Evolutionary conservation across 192 early-diverging fungal genomes (phyloP), one percentile per base, ranked within the genome.

Genomic region (Dimargaris xerosporica): DNA sequence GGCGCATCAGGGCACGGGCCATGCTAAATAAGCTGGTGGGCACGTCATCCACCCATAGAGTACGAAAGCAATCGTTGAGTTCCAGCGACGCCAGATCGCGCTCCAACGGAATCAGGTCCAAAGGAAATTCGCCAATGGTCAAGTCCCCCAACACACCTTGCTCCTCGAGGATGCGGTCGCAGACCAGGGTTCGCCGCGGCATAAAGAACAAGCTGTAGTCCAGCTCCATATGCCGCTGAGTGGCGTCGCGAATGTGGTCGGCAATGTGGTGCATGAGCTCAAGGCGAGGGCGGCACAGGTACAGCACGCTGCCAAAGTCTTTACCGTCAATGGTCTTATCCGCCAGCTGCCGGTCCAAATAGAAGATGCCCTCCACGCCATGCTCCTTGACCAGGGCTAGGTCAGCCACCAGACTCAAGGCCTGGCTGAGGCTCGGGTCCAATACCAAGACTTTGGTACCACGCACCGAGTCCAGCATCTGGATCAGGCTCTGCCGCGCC

Each of bases 81-180:
- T 97, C 96, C 65, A 99, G 76, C 42, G 91, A 91, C 15, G 94
- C 73, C 31, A 97, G 61, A 68, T 99, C 93, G 53, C 84, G 81
- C 64, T 95, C 96, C 64, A 96, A 79, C 0, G 91, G 90, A 12
- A 99, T 81, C 61, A 91, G 71, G 62, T 99, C 93, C 74, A 98
- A 71, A 46, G 87, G 82, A 72, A 84, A 94, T 68, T 96, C 90
- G 10, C 88, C 86, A 62, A 97, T 72, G 2, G 79, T 79, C 13
- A 96, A 70, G 54, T 91, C 90, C 23, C 91, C 93, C 72, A 85
- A 82, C 0, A 98, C 90, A 25, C 90, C 91, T 26, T 87, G 86
- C 60, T 96, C 93, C 71, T 94, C 96, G 62, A 96, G 75, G 16
- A 95, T 83, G n/a, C 88, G 84, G 69, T 96, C 91, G 72, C 94